Evolutionary conservation across 2,329 filamentous ascomycete genomes (phyloP).

Genomic region (Ophiocordyceps camponoti-leonardi): DNA sequence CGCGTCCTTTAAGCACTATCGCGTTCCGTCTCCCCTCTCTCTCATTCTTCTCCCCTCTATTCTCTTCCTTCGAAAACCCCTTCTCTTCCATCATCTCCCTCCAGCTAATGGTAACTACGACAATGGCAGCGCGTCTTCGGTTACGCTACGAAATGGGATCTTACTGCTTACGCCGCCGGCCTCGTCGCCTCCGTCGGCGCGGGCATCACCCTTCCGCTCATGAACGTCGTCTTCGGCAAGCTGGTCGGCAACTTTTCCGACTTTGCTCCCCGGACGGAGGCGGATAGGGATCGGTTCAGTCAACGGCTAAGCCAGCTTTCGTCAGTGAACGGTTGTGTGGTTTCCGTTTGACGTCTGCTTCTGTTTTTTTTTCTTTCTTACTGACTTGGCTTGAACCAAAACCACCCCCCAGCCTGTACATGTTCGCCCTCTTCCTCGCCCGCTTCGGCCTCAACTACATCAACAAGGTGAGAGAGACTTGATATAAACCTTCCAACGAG

Average conservation of each 20-base stretch:
- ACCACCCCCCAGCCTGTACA: conserved; percentile 36
- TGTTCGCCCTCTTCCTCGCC: conserved; percentile 53
- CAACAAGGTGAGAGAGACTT: conserved; percentile 25
- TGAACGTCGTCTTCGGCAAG: conserved; percentile 39
- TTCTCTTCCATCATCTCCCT: no score
- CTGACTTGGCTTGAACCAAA: no score
- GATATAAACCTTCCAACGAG: not conserved
- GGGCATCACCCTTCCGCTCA: conserved; percentile 37
- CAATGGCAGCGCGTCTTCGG: conserved; percentile 28
- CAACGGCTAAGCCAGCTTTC: conserved; percentile 25
- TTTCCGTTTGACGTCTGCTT: no score
- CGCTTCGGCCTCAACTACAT: conserved; percentile 47
- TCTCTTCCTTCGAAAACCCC: not conserved
- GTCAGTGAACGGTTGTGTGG: no score
- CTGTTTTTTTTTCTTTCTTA: no score
- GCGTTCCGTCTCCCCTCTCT: conserved; percentile 8
- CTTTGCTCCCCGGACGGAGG: conserved; percentile 16
- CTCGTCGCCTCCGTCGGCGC: conserved; percentile 31
- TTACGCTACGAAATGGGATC: conserved; percentile 36
- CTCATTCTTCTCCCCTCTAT: not conserved
- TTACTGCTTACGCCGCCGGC: conserved; percentile 26
- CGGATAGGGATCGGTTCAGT: conserved; percentile 21
- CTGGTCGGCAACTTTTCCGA: conserved; percentile 30
- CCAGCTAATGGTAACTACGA: no score
- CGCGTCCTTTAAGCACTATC: conserved; percentile 26